A percentile compares a stretch with the other conserved stretches of the same genome.
phyloP scores from a whole-genome alignment of 2,329 filamentous ascomycete species.

The Xylaria sp. region DNA sequence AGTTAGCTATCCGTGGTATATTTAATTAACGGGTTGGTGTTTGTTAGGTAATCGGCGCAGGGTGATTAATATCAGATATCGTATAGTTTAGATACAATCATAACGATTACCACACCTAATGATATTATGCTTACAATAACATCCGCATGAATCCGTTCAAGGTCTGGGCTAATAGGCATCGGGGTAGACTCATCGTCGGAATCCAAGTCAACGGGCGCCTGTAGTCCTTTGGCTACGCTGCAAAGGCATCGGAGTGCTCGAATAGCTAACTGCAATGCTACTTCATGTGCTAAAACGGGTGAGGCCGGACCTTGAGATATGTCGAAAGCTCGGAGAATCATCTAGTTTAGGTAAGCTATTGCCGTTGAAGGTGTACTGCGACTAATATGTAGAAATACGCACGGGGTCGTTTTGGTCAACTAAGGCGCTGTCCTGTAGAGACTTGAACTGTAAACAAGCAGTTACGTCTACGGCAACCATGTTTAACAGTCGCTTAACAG shows the following conservation, averaged over 20 bases:
- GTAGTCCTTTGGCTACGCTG: conserved; percentile 73
- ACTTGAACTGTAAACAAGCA: conserved; percentile 46
- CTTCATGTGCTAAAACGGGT: conserved; percentile 45
- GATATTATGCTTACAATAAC: conserved; percentile 47
- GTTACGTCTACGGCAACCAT: conserved; percentile 69
- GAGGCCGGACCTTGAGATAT: conserved; percentile 32
- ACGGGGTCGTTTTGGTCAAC: conserved; percentile 36
- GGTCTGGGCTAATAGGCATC: conserved; percentile 16
- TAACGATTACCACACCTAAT: neutral
- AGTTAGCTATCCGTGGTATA: conserved; percentile 54
- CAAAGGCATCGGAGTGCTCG: conserved; percentile 70
- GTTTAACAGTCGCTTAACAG: conserved; percentile 63
- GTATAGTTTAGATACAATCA: neutral
- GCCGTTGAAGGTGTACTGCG: conserved; percentile 19
- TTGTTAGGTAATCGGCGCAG: neutral
- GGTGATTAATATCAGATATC: neutral
- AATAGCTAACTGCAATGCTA: conserved; percentile 55
- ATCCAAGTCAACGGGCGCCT: conserved; percentile 72
- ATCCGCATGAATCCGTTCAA: conserved; percentile 50
- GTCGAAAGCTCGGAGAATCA: conserved; percentile 40
- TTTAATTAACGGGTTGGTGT: conserved; percentile 52
- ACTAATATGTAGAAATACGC: conserved; percentile 24
- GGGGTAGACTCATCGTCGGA: conserved; percentile 43
- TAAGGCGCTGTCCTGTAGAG: conserved; percentile 33
- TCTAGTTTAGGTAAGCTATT: conserved; percentile 35